Base-by-base conservation (phyloP, 768 basidiomycete species). In the Termitomyces sp. region DNA sequence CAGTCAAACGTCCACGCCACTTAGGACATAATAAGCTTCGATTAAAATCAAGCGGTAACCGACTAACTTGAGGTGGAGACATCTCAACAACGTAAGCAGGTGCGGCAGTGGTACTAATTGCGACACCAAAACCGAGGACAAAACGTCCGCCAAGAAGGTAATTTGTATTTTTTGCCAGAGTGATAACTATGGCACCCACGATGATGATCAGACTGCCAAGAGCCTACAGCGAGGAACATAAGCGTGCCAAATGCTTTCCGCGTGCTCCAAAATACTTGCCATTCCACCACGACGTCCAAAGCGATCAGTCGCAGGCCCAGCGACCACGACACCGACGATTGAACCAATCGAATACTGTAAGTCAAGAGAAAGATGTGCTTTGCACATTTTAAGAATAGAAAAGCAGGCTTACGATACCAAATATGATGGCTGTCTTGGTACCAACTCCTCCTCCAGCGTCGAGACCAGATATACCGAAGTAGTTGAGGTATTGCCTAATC, bases 61-160 rank as follows among this genome's bases (percentile, higher is more conserved):
- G 13, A 58, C 65, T 45, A 60, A 74, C 75, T 61, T 81, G 79
- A 18, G 82, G 81, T 46, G 84, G 84, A 13, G 80, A 78, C 67
- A 85, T 80, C 66, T 86, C 84, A 20, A 79, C 77, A 9, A 79
- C 77, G 65, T 83, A 84, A 16, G 79, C 68, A 5, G 76, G 74
- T 2, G 75, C 74, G 1, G 76, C 76, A 9, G 74, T 76, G 18
- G 76, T 73, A 5, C 72, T 71, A 14, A 80, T 76, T 3, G 78
- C 70, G 16, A 83, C 80, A 57, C 81, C 80, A 61, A 82, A 79
- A 30, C 83, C 82, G 38, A 84, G 72, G 43, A 82, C 69, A 62
- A 80, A 79, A 26, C 80, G 69, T 45, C 81, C 83, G 20, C 69
- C 80, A 38, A 83, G 71, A 53, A 85, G 77, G 60, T 83, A 81